A percentile compares a stretch with the other conserved stretches of the same genome.
These are phyloP conservation scores for Didymella pinodella DNA, from an alignment of 2,329 filamentous ascomycete genomes.

Conservation along the genomic window DNA sequence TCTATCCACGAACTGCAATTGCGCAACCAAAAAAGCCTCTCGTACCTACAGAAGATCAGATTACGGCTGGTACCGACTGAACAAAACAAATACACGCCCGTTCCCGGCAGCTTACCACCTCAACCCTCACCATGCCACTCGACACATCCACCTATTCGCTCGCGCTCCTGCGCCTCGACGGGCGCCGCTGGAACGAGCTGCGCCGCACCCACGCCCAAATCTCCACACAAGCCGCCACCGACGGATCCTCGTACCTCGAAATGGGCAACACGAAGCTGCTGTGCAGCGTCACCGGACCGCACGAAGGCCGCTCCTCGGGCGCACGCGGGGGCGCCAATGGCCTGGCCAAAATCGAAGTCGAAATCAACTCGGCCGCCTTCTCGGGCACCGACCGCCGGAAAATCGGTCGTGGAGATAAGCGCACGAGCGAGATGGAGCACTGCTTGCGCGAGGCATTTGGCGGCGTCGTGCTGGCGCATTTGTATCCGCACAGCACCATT, in stretches of 20 bases:
- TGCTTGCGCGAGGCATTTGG: slow-evolving; percentile 81
- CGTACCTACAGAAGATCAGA: background rate
- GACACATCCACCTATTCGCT: slow-evolving; percentile 92
- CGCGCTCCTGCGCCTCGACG: slow-evolving; percentile 70
- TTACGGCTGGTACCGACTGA: background rate
- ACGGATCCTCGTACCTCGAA: slow-evolving; percentile 91
- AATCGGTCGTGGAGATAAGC: slow-evolving; percentile 66
- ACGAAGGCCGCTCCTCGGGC: slow-evolving; percentile 68
- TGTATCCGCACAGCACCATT: slow-evolving; percentile 90
- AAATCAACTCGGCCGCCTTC: slow-evolving; percentile 87
- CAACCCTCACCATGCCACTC: slow-evolving; percentile 75
- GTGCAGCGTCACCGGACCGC: slow-evolving; percentile 87
- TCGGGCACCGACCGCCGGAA: slow-evolving; percentile 80
- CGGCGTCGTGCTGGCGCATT: slow-evolving; percentile 79
- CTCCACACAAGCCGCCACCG: slow-evolving; percentile 88
- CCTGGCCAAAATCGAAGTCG: slow-evolving; percentile 76
- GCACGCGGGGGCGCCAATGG: slow-evolving; percentile 56
- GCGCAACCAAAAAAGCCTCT: background rate
- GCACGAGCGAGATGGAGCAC: slow-evolving; percentile 80
- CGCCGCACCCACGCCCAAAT: slow-evolving; percentile 88
- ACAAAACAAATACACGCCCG: background rate
- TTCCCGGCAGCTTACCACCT: background rate
- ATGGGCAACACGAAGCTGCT: slow-evolving; percentile 98
- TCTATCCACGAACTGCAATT: background rate
- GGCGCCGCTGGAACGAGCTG: slow-evolving; percentile 97